Conservation (phyloP, 2,329 filamentous ascomycete species). For the Aspergillus cejpii region DNA sequence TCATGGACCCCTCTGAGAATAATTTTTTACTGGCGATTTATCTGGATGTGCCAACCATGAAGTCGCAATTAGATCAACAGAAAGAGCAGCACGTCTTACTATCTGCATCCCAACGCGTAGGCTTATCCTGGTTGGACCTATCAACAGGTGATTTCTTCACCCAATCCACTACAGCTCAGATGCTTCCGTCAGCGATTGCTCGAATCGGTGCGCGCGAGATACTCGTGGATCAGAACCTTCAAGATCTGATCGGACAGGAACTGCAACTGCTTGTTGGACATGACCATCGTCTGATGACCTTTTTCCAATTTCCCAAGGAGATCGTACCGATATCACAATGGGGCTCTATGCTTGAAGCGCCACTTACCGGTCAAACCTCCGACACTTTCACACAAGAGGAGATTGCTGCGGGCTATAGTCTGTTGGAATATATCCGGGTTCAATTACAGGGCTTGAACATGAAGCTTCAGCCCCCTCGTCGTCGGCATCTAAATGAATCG, state of each 20-base stretch:
- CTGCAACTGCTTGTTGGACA: slow-evolving; percentile 65
- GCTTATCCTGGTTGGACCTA: slow-evolving; percentile 87
- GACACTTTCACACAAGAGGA: slow-evolving; percentile 61
- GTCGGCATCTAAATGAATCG: slow-evolving; percentile 65
- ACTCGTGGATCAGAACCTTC: slow-evolving; percentile 62
- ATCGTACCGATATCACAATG: slow-evolving; percentile 57
- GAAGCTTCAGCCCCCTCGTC: slow-evolving; percentile 74
- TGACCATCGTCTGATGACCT: slow-evolving; percentile 70
- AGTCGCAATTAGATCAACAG: slow-evolving; percentile 17
- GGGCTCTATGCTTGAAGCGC: slow-evolving; percentile 68
- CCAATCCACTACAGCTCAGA: slow-evolving; percentile 63
- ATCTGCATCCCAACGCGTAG: slow-evolving; percentile 48
- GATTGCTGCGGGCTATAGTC: slow-evolving; percentile 65
- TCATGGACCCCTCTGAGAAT: slow-evolving; percentile 88
- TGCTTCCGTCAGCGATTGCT: slow-evolving; percentile 72
- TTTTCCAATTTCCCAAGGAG: slow-evolving; percentile 48
- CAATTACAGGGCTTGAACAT: slow-evolving; percentile 70
- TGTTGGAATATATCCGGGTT: slow-evolving; percentile 78
- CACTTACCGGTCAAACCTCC: slow-evolving; percentile 51
- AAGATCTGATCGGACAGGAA: slow-evolving; percentile 52
- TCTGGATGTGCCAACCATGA: slow-evolving; percentile 36
- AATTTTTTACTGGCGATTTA: slow-evolving; percentile 86
- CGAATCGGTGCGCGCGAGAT: slow-evolving; percentile 80
- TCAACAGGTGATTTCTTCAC: slow-evolving; percentile 94
- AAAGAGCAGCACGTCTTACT: slow-evolving; percentile 25